Conservation (phyloP, 2,329 filamentous ascomycete species). For the Exophiala lecanii-corni region DNA sequence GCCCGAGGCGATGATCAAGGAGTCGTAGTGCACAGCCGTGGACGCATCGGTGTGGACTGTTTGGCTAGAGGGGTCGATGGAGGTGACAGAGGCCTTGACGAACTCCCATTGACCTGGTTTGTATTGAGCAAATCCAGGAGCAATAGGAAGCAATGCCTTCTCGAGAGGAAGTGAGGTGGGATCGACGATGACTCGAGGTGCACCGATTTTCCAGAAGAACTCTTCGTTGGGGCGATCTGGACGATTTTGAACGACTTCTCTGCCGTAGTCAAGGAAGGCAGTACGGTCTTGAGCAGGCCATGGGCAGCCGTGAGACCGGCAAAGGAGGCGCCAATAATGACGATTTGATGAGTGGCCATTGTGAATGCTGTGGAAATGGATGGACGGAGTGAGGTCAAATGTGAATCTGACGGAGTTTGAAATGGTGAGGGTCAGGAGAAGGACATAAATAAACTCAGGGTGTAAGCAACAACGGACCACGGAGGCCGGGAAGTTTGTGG, state of each 20-base stretch:
- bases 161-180: slow-evolving; percentile 43
- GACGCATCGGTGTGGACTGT: slow-evolving; percentile 41
- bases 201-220: slow-evolving; percentile 52
- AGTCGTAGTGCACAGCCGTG: slow-evolving; percentile 44
- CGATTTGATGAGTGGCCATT: slow-evolving; percentile 27
- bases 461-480: neutral
- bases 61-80: slow-evolving; percentile 41
- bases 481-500: neutral
- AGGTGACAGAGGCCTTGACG: slow-evolving; percentile 46
- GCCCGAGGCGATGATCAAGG: slow-evolving; percentile 55
- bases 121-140: slow-evolving; percentile 49
- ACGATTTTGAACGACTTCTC: slow-evolving; percentile 44
- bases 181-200: slow-evolving; percentile 50
- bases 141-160: slow-evolving; percentile 48
- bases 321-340: slow-evolving; percentile 38
- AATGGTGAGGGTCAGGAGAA: neutral
- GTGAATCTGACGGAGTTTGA: neutral
- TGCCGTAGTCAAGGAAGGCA: slow-evolving; percentile 27
- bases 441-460: neutral
- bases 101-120: slow-evolving; percentile 45
- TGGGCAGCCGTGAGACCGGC: slow-evolving; percentile 36
- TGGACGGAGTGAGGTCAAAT: neutral
- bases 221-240: slow-evolving; percentile 49
- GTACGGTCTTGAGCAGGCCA: slow-evolving; percentile 33
- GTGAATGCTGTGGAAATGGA: neutral